phyloP scores from a whole-genome alignment of 2,329 filamentous ascomycete genomes.

The Fusarium sp. region DNA sequence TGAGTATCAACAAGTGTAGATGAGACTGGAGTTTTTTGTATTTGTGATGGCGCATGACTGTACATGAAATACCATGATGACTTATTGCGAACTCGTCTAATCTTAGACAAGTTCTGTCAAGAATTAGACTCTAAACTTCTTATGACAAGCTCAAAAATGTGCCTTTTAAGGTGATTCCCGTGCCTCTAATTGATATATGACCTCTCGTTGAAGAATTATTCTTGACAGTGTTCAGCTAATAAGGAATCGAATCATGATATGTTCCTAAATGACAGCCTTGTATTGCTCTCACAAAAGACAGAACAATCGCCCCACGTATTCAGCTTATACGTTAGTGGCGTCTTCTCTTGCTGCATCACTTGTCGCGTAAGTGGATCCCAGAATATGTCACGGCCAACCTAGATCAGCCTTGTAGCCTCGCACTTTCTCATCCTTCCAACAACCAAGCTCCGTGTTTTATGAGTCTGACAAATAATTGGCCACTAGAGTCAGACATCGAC shows the following conservation, averaged over 20 bases:
- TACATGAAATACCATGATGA: slow-evolving; percentile 32
- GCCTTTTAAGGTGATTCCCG: too few species aligned
- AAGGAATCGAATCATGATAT: background rate
- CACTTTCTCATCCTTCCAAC: slow-evolving; percentile 41
- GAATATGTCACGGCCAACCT: slow-evolving; percentile 30
- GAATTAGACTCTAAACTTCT: background rate
- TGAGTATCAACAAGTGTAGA: slow-evolving; percentile 6
- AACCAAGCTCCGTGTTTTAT: slow-evolving; percentile 38
- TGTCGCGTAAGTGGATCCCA: slow-evolving; percentile 39
- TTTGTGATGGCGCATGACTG: slow-evolving; percentile 13
- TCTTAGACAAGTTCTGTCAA: background rate
- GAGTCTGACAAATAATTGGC: slow-evolving; percentile 47
- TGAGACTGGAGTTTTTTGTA: background rate
- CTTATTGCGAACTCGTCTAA: background rate
- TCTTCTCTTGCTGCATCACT: background rate
- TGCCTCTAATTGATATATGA: background rate
- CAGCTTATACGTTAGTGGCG: background rate
- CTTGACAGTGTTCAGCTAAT: background rate
- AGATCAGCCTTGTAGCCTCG: slow-evolving; percentile 55
- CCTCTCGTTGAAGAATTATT: background rate
- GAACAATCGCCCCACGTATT: background rate
- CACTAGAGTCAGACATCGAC: slow-evolving; percentile 29
- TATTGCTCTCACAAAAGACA: background rate
- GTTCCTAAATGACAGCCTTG: background rate
- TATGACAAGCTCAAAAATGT: background rate